Base-by-base conservation (phyloP, 495 filamentous ascomycete genomes). In the Penicillium paxilli region DNA sequence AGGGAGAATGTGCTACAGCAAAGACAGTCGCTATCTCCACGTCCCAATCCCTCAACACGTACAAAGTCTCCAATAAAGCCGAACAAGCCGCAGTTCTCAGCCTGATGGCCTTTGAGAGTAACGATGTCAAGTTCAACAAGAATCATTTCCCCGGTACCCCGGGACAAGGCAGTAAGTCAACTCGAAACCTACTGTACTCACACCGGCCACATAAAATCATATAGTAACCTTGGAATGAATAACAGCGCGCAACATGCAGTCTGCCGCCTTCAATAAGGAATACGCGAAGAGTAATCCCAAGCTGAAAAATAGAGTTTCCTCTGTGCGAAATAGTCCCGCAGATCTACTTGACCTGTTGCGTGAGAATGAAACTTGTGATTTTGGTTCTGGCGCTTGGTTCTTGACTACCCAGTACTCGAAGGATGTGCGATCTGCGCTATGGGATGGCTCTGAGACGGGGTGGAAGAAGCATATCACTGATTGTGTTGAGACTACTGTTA, bases 351-450 rank as follows among this genome's bases (percentile, higher is more conserved):
- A 72, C 6, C 64, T 92, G 30, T 76, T 94, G 32, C 70, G 75
- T 20, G 60, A 66, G 0, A 79, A 90, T 58, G 64, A 80, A 7
- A 65, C 69, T 19, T 84, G 80, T 59, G 86, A 89, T 66, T 96
- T 92, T 67, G 88, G 80, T 3, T 83, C 78, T 25, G 91, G 80
- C 19, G 81, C 84, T 3, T 96, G 91, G 91, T 94, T 87, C 62
- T 55, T 90, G 35, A 82, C 66, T 4, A 87, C 77, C 1, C 78
- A 90, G 67, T 95, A 90, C 69, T 47, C 54, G 0, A 16, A 51
- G 4, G 66, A 60, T 8, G 74, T 86, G 33, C 64, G 77, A 35
- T 16, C 44, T 5, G 70, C 62, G 17, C 72, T 93, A 58, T 68
- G 74, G 57, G 48, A 54, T 10, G 83, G 78, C 1, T 70, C 63